Evolutionary conservation across 2,329 filamentous ascomycete species (phyloP), one percentile per base, ranked within the genome.

Genomic region (Ambrosiella beaveri): DNA sequence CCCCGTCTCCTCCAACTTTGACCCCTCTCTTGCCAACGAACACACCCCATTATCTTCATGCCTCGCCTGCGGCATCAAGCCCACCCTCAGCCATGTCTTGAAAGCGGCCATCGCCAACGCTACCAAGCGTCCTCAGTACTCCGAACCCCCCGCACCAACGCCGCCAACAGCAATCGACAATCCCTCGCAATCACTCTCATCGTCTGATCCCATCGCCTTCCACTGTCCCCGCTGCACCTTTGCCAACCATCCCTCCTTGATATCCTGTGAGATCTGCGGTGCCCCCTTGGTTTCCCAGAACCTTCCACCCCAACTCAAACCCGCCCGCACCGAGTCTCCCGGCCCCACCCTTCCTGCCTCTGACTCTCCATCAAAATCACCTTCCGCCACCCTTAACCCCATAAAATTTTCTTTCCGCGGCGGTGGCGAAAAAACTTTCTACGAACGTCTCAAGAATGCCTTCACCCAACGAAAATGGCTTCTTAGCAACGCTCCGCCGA

Each of bases 391-490:
- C 27, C 27, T 27, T 27, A 27, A 94, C 62, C 84, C 79, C 62
- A 81, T 97, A 64, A 98, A 96, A 68, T 73, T 98, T 44, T 97
- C 93, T 0, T 98, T 98, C 64, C 84, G 93, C 38, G 80, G 76
- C 39, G 90, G 91, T 1, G 93, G 93, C 0, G 91, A 90, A 61
- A 91, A 89, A 69, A 84, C 88, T 5, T 95, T 98, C 63, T 82
- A 86, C 63, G 93, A 97, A 64, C 79, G 90, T 53, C 75, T 98
- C 1, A 97, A 95, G 66, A 82, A 82, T 6, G 86, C 89, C 7
- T 79, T 97, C 69, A 83, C 89, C 1, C 93, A 98, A 68, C 81
- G 93, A 12, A 97, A 97, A 74, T 98, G 93, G 93, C 77, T 98
- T 2, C 76, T 96, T 0, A 86, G 93, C 58, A 84, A 86, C 65